Evolutionary conservation across 2,329 filamentous ascomycete genomes (phyloP).

Genomic region (Diaporthe aspalathi): DNA sequence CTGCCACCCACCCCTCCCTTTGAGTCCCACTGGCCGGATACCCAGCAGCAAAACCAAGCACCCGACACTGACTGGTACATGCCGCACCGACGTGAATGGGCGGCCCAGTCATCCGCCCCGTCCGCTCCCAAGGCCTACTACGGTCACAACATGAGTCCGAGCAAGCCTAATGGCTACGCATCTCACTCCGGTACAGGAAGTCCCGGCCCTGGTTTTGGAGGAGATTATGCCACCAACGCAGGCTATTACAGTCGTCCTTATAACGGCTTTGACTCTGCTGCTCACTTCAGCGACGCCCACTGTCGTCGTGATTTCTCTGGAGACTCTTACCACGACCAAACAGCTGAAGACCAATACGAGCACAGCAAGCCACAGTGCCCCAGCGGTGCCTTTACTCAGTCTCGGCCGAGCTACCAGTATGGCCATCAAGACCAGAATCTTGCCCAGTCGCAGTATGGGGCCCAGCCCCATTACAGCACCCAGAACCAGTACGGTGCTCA

Average conservation of each 20-base stretch:
- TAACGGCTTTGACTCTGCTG: slow-evolving; percentile 22
- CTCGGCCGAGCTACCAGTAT: background rate
- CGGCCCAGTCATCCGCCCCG: background rate
- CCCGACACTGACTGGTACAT: background rate
- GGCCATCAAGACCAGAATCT: background rate
- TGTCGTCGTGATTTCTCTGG: slow-evolving; percentile 28
- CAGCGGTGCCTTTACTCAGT: background rate
- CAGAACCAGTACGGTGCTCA: background rate
- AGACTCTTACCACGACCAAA: slow-evolving; percentile 2
- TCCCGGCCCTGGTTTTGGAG: background rate
- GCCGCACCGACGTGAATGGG: background rate
- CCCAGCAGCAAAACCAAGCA: background rate
- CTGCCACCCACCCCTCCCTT: slow-evolving; percentile 24
- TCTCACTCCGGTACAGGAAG: background rate
- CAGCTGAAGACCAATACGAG: background rate
- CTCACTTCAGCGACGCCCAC: slow-evolving; percentile 35
- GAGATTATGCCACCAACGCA: background rate
- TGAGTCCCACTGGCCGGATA: background rate
- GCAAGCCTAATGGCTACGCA: background rate
- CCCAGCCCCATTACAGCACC: background rate
- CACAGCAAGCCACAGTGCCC: background rate
- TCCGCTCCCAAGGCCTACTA: slow-evolving; percentile 13
- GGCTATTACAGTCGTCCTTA: background rate
- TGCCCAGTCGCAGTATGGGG: background rate
- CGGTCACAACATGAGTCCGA: background rate